Evolutionary conservation across 1,284 basidiomycete genomes (phyloP).

Genomic region (Ustilago tritici): DNA sequence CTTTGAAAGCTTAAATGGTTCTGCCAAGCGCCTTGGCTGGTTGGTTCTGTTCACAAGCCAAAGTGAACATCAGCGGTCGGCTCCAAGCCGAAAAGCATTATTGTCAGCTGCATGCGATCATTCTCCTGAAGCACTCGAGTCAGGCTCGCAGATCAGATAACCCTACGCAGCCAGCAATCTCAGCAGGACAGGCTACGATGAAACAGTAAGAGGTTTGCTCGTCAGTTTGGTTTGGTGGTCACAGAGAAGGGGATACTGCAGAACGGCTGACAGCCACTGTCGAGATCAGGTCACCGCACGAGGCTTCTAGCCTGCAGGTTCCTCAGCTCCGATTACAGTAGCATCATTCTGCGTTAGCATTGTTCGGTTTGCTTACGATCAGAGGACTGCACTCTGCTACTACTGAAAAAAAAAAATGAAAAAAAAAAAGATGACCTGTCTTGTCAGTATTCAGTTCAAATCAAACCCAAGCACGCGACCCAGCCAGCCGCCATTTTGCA

Average conservation of each 20-base stretch:
- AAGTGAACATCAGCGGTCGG: not conserved
- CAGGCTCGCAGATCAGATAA: not conserved
- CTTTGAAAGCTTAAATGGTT: not conserved
- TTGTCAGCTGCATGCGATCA: not conserved
- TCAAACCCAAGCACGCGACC: not conserved
- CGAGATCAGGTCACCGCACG: conserved; percentile 26
- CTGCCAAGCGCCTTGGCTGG: conserved; percentile 8
- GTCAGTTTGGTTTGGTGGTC: not conserved
- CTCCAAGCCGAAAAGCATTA: not conserved
- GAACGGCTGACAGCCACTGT: conserved; percentile 1
- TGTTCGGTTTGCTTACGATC: not conserved
- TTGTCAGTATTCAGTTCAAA: not conserved
- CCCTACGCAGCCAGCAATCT: not conserved
- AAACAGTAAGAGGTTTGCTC: not conserved
- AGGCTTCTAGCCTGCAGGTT: conserved; percentile 14
- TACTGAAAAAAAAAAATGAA: not conserved
- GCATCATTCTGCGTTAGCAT: conserved; percentile 1
- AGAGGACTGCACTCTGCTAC: not conserved
- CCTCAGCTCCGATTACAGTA: not conserved
- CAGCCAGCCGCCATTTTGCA: conserved; percentile 1
- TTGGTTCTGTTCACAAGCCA: not conserved
- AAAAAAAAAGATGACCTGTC: not conserved
- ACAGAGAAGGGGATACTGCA: not conserved
- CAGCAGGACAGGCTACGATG: not conserved
- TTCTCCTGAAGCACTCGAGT: not conserved